These are phyloP conservation scores for Hypoxylon sp. DNA, from an alignment of 2,329 filamentous ascomycete species.

Conservation along the genomic window DNA sequence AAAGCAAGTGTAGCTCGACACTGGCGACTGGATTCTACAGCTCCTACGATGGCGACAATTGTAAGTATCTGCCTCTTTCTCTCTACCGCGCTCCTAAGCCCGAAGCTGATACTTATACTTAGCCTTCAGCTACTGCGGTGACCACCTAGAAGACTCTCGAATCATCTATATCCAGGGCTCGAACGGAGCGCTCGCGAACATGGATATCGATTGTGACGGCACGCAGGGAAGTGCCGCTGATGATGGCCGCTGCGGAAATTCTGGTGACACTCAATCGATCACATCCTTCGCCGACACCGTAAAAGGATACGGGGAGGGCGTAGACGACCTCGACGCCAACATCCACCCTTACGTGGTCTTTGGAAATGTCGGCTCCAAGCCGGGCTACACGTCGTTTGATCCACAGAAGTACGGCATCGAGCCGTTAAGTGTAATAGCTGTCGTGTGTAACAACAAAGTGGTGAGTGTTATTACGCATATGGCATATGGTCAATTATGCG, in stretches of 20 bases:
- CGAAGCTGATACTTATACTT: constrained; percentile 6
- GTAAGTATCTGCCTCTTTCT: constrained; percentile 43
- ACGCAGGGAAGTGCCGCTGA: constrained; percentile 54
- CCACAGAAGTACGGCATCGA: constrained; percentile 55
- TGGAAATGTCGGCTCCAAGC: constrained; percentile 56
- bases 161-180: constrained; percentile 60
- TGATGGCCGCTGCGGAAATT: constrained; percentile 59
- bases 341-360: constrained; percentile 63
- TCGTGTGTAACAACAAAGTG: constrained; percentile 62
- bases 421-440: constrained; percentile 63
- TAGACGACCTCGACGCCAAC: constrained; percentile 58
- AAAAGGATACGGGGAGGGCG: constrained; percentile 48
- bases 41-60: constrained; percentile 52
- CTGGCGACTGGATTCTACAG: constrained; percentile 58
- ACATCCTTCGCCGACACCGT: constrained; percentile 58
- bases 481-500: not conserved
- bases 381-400: constrained; percentile 52
- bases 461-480: constrained; percentile 44
- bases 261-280: constrained; percentile 55
- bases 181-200: constrained; percentile 59
- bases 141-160: constrained; percentile 51
- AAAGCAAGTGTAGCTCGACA: constrained; percentile 54
- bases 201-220: constrained; percentile 71
- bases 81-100: not conserved
- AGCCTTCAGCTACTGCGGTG: constrained; percentile 57